These are phyloP conservation scores for Leccinum rimulosum DNA, from an alignment of 768 basidiomycete species.

Conservation along the genomic window DNA sequence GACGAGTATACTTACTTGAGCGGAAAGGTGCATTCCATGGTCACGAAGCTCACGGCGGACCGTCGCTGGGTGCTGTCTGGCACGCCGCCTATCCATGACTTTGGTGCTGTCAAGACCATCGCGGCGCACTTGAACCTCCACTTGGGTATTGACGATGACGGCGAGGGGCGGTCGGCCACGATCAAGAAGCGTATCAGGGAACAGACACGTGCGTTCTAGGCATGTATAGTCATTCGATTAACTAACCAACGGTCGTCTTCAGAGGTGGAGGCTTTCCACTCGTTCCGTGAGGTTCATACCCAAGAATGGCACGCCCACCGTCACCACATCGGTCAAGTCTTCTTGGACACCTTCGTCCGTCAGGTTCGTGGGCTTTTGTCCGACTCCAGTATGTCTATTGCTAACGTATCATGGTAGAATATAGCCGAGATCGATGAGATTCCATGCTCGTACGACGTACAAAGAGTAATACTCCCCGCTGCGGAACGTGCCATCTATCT, in stretches of 20 bases:
- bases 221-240: not conserved
- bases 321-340: conserved; percentile 75
- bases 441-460: conserved; percentile 63
- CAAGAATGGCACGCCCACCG: conserved; percentile 91
- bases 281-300: conserved; percentile 92
- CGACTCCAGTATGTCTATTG: conserved; percentile 3
- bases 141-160: conserved; percentile 87
- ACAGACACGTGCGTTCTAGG: conserved; percentile 63
- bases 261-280: conserved; percentile 93
- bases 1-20: conserved; percentile 95
- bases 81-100: conserved; percentile 90
- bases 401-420: conserved; percentile 50
- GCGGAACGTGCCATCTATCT: conserved; percentile 94
- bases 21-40: conserved; percentile 73
- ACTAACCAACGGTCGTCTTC: conserved; percentile 20
- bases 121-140: conserved; percentile 87
- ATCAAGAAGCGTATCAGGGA: conserved; percentile 81
- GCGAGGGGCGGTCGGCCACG: conserved; percentile 70
- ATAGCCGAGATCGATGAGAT: conserved; percentile 97
- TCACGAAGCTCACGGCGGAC: conserved; percentile 73
- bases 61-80: conserved; percentile 96
- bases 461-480: conserved; percentile 75
- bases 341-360: conserved; percentile 79
- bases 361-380: conserved; percentile 51
- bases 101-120: conserved; percentile 87